Percentiles rank a stretch among this genome's conserved stretches.
Conservation (phyloP, 257 asterid species). For the Prunella vulgaris region DNA sequence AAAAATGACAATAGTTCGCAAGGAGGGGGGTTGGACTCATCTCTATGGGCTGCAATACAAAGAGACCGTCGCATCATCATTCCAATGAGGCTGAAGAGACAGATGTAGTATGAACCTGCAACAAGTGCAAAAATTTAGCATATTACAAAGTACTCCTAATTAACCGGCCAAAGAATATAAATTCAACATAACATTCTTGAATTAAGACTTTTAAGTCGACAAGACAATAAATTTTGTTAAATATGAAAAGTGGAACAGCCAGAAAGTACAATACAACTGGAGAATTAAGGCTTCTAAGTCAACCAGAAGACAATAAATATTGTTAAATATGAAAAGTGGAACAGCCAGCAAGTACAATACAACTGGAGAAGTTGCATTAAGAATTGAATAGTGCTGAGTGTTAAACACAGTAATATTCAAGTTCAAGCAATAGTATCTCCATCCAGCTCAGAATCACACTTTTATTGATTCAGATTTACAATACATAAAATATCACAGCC, state of each 20-base stretch:
- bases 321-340: neutral
- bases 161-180: neutral
- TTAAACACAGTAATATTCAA: neutral
- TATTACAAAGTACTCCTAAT: neutral
- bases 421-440: neutral
- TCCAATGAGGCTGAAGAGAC: neutral
- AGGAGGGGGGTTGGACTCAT: neutral
- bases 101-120: slow-evolving; percentile 9
- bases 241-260: no score
- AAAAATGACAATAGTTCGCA: neutral
- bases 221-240: no score
- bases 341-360: neutral
- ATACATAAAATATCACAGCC: neutral
- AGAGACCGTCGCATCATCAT: neutral
- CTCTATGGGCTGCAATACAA: no score
- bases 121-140: slow-evolving; percentile 13
- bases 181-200: neutral
- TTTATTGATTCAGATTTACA: neutral
- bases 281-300: no score
- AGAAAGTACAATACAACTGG: no score
- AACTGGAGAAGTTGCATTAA: neutral
- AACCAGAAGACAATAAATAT: neutral
- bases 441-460: neutral
- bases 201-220: no score
- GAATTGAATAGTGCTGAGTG: neutral